Percentiles rank a stretch among this genome's conserved stretches.
These are phyloP conservation scores for Sclerotinia sclerotiorum DNA, from an alignment of 2,329 filamentous ascomycete genomes.

Conservation along the genomic window DNA sequence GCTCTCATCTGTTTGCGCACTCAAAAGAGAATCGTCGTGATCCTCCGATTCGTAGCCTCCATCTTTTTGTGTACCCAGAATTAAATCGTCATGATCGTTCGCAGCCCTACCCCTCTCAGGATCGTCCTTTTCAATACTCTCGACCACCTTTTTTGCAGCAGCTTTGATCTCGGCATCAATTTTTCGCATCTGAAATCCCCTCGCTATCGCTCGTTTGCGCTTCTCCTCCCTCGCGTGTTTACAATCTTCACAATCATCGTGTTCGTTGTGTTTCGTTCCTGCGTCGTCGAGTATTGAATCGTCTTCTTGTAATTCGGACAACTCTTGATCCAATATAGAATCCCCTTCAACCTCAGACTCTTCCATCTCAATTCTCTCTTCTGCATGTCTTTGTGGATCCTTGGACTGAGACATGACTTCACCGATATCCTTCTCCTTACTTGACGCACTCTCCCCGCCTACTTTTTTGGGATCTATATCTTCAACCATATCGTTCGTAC, in stretches of 20 bases:
- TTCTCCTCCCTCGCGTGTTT: slow-evolving; percentile 29
- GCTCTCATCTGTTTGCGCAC: slow-evolving; percentile 35
- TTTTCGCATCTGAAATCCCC: slow-evolving; percentile 34
- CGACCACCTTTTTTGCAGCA: slow-evolving; percentile 53
- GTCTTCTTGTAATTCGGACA: slow-evolving; percentile 1
- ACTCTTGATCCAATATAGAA: slow-evolving; percentile 7
- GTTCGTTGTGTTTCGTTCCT: slow-evolving; percentile 19
- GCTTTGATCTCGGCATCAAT: slow-evolving; percentile 56
- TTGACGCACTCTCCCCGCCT: slow-evolving; percentile 30
- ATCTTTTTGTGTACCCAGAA: slow-evolving; percentile 40
- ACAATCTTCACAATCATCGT: slow-evolving; percentile 22
- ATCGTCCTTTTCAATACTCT: slow-evolving; percentile 47
- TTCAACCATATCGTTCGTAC: slow-evolving; percentile 29
- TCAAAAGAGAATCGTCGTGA: slow-evolving; percentile 21
- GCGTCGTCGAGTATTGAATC: slow-evolving; percentile 25
- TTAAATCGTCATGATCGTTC: slow-evolving; percentile 37
- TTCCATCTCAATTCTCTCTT: slow-evolving; percentile 2
- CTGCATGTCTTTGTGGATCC: slow-evolving; percentile 8
- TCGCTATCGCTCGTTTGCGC: slow-evolving; percentile 23
- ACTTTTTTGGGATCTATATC: slow-evolving; percentile 23
- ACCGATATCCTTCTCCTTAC: background rate
- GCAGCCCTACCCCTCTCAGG: slow-evolving; percentile 21
- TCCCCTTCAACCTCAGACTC: background rate
- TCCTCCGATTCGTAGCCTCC: slow-evolving; percentile 35
- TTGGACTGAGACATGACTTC: slow-evolving; percentile 16